phyloP scores from a whole-genome alignment of 768 basidiomycete species.

The Brasilioporus rufonigricans region DNA sequence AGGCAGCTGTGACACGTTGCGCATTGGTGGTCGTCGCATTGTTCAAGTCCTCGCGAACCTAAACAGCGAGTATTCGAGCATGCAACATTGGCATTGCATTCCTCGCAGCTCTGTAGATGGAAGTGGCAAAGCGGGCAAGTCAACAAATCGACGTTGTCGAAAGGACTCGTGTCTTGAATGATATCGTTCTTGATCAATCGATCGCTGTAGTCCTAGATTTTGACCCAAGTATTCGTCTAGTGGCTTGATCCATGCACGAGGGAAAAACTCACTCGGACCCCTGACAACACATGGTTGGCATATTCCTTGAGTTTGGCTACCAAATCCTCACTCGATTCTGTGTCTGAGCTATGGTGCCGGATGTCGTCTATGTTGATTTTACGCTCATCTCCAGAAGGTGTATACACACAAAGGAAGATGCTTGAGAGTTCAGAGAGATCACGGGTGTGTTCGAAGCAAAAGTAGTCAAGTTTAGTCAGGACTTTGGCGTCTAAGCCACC shows the following conservation, averaged over 20 bases:
- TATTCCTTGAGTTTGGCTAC: neutral
- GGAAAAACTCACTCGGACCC: neutral
- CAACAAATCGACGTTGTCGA: neutral
- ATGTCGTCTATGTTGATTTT: neutral
- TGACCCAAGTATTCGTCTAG: neutral
- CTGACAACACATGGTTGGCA: neutral
- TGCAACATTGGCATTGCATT: neutral
- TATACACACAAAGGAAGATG: neutral
- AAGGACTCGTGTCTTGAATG: neutral
- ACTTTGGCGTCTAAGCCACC: too few species aligned
- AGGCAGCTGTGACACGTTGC: neutral
- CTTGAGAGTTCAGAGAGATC: neutral
- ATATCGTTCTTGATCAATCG: neutral
- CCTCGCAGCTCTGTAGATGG: neutral
- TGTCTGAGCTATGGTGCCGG: too few species aligned
- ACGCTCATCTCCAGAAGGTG: neutral
- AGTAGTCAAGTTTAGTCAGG: neutral
- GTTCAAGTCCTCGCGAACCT: neutral
- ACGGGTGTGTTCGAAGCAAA: neutral
- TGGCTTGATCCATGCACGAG: neutral
- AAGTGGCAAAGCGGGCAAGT: constrained; percentile 5
- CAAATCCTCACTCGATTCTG: neutral
- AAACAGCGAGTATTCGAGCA: neutral
- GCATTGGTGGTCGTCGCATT: neutral
- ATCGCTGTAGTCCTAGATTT: neutral